These are phyloP conservation scores for Pelargonium myrrhifolium DNA, from an alignment of 441 rosid species.

Conservation along the genomic window DNA sequence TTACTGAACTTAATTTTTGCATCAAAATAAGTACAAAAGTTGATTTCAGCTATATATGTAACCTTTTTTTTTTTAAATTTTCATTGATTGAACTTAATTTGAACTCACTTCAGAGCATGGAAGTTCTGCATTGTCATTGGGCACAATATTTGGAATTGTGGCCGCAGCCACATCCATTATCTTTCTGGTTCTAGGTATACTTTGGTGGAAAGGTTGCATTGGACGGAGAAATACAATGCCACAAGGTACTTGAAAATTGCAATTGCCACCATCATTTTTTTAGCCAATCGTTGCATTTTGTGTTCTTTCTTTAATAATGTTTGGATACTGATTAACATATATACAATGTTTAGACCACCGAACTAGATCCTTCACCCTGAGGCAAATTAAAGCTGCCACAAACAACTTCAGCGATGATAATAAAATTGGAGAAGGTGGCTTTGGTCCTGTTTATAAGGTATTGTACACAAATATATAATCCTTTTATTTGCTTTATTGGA, in stretches of 20 bases:
- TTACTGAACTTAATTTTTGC: neutral
- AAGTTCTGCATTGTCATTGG: constrained; percentile 19
- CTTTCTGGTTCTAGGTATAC: constrained; percentile 27
- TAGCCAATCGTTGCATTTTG: neutral
- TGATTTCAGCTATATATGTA: neutral
- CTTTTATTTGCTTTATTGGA: neutral
- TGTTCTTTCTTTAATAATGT: neutral
- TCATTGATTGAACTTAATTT: constrained; percentile 26
- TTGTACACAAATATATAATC: neutral
- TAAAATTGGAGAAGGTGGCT: constrained; percentile 33
- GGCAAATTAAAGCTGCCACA: constrained; percentile 25
- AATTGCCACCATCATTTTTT: neutral
- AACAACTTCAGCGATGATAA: constrained; percentile 18
- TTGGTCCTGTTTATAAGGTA: constrained; percentile 33
- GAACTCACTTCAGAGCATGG: constrained; percentile 22
- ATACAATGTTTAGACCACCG: constrained; percentile 12
- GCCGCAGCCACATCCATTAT: constrained; percentile 24
- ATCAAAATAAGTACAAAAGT: neutral
- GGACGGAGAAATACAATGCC: constrained; percentile 30
- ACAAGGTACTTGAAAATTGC: constrained; percentile 23
- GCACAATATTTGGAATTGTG: constrained; percentile 33
- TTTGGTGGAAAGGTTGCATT: constrained; percentile 41
- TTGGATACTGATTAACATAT: neutral
- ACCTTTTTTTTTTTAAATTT: constrained; percentile 1
- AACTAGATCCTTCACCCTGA: constrained; percentile 17